Conservation (phyloP, 2,329 filamentous ascomycete species). For the Monosporascus sp. region DNA sequence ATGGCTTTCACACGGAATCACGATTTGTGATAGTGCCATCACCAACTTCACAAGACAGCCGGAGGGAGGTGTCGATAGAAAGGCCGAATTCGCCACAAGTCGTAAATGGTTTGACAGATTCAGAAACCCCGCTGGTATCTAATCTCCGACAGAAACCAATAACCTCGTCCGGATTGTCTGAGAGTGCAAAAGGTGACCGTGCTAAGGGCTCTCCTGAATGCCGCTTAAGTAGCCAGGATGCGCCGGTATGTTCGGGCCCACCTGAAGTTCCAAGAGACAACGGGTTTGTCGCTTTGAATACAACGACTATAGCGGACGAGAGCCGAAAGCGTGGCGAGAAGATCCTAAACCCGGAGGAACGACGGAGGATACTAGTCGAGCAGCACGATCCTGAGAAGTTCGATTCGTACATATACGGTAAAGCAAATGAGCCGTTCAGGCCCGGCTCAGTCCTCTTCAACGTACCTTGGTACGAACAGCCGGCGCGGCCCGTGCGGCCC, state of each 20-base stretch:
- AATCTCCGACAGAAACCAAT: neutral
- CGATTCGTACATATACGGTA: slow-evolving; percentile 34
- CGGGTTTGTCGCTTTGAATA: neutral
- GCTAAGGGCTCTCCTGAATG: neutral
- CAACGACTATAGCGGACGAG: too few species aligned
- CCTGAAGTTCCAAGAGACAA: neutral
- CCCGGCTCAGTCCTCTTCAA: slow-evolving; percentile 18
- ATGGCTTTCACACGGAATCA: neutral
- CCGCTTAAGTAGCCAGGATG: neutral
- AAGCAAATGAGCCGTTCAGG: slow-evolving; percentile 22
- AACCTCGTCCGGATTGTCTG: neutral
- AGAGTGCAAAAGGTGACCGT: neutral
- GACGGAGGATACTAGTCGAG: slow-evolving; percentile 15
- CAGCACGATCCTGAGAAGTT: slow-evolving; percentile 24
- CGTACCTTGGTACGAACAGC: slow-evolving; percentile 7
- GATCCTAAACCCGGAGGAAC: slow-evolving; percentile 3
- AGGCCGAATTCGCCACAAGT: neutral
- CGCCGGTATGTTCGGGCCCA: neutral
- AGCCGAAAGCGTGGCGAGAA: slow-evolving; percentile 4
- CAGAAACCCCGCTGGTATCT: neutral
- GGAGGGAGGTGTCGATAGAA: neutral
- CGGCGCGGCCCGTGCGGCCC: slow-evolving; percentile 11
- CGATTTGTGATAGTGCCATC: neutral
- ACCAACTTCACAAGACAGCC: neutral
- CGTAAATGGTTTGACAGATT: neutral